Conservation (phyloP, 306 rosid genomes). For the Cicer yamashitae region DNA sequence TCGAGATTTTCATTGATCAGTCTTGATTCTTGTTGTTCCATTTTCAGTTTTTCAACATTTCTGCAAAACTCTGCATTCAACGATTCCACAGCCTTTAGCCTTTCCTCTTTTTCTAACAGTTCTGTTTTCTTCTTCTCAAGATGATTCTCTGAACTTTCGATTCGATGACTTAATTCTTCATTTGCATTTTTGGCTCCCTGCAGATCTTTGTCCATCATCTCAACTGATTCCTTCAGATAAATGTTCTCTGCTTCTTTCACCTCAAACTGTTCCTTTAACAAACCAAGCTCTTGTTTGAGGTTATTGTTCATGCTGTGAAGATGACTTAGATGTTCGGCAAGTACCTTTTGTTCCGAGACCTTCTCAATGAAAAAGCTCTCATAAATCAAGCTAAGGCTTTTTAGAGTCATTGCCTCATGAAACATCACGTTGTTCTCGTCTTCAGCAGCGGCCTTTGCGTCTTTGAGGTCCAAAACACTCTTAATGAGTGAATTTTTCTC, state of each 20-base stretch:
- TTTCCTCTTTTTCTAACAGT: conserved; percentile 66
- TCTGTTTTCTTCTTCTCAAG: conserved; percentile 62
- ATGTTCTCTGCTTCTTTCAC: conserved; percentile 63
- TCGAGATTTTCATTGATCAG: conserved; percentile 57
- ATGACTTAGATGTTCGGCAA: conserved; percentile 56
- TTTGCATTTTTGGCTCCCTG: conserved; percentile 56
- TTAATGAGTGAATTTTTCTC: conserved; percentile 64
- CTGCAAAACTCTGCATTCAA: conserved; percentile 64
- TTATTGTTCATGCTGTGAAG: conserved; percentile 58
- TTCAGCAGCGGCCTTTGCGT: conserved; percentile 56
- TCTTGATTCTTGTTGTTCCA: conserved; percentile 60
- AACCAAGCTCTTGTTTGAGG: conserved; percentile 61
- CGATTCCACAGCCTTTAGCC: conserved; percentile 59
- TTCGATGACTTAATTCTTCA: conserved; percentile 59
- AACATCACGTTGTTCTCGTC: conserved; percentile 63
- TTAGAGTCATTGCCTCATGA: conserved; percentile 66
- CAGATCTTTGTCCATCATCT: conserved; percentile 57
- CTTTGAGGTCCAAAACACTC: conserved; percentile 62
- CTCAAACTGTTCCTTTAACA: conserved; percentile 60
- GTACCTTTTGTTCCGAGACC: conserved; percentile 60
- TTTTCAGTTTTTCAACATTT: conserved; percentile 65
- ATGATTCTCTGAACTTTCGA: conserved; percentile 53
- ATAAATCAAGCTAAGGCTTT: conserved; percentile 59
- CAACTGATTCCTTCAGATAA: conserved; percentile 59
- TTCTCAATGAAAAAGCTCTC: conserved; percentile 71